Evolutionary conservation across 495 filamentous ascomycete species (phyloP).

Genomic region (Podospora conica): DNA sequence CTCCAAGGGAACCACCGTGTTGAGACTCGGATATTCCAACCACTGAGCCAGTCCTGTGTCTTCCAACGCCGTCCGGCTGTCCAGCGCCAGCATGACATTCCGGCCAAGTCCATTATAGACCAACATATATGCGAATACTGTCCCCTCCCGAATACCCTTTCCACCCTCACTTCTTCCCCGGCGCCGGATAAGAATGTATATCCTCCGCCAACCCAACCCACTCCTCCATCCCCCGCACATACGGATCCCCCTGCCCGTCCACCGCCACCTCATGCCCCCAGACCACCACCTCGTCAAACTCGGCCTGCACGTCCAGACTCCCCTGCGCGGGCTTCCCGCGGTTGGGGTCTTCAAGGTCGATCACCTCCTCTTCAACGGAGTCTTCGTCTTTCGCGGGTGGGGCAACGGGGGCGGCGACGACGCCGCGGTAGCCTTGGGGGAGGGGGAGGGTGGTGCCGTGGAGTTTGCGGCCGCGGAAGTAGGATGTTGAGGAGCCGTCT

Average conservation of each 20-base stretch:
- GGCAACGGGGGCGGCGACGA: conserved; percentile 28
- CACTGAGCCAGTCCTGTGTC: too few species aligned
- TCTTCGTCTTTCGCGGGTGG: conserved; percentile 10
- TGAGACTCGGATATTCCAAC: too few species aligned
- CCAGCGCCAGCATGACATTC: background rate
- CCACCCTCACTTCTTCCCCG: background rate
- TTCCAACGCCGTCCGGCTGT: background rate
- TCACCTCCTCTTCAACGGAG: conserved; percentile 40
- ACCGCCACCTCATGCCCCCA: conserved; percentile 69
- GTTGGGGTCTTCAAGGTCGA: conserved; percentile 42
- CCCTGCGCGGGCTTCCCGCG: conserved; percentile 31
- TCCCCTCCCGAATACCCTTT: too few species aligned
- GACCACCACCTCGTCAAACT: conserved; percentile 72
- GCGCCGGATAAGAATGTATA: conserved; percentile 19
- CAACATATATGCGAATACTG: background rate
- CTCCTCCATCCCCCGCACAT: conserved; percentile 64
- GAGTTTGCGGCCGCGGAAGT: conserved; percentile 81
- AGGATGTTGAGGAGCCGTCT: conserved; percentile 51
- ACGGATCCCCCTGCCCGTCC: conserved; percentile 46
- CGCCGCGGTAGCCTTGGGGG: conserved; percentile 70
- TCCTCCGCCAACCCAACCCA: conserved; percentile 73
- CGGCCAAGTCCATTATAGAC: background rate
- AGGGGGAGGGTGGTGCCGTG: conserved; percentile 59
- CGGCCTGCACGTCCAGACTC: conserved; percentile 55
- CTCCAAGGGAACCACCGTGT: too few species aligned